Conservation (phyloP, 2,329 filamentous ascomycete genomes). For the Fusarium falciforme region DNA sequence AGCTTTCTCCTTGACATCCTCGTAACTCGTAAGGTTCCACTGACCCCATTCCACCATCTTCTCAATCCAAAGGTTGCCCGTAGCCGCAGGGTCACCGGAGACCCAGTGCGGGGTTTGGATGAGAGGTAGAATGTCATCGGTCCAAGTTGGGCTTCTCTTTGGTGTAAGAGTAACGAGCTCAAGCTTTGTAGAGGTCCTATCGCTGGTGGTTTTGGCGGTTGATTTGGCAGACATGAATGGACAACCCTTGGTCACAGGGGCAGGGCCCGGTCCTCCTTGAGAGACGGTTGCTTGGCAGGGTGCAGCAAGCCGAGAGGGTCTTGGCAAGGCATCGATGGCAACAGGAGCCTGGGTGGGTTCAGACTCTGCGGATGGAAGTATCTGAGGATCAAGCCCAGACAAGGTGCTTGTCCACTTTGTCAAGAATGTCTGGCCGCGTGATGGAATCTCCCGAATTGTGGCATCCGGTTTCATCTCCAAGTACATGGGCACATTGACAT, state of each 20-base stretch:
- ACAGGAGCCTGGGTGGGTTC: not conserved
- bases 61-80: not conserved
- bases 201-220: not conserved
- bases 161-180: not conserved
- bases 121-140: not conserved
- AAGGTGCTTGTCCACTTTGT: not conserved
- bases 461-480: not conserved
- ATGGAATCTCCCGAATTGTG: not conserved
- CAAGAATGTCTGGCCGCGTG: not conserved
- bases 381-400: not conserved
- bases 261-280: not conserved
- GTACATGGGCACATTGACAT: not conserved
- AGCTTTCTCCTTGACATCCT: not conserved
- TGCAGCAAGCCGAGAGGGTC: not conserved
- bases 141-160: not conserved
- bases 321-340: not conserved
- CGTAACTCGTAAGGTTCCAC: not conserved
- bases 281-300: not conserved
- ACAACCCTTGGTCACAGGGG: not conserved
- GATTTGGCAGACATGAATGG: not conserved
- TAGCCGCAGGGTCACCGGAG: not conserved
- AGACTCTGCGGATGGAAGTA: not conserved
- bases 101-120: not conserved
- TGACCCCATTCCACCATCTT: not conserved
- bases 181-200: not conserved